Evolutionary conservation across 345 rosid species (phyloP).

Genomic region (Pugionium dolabratum): DNA sequence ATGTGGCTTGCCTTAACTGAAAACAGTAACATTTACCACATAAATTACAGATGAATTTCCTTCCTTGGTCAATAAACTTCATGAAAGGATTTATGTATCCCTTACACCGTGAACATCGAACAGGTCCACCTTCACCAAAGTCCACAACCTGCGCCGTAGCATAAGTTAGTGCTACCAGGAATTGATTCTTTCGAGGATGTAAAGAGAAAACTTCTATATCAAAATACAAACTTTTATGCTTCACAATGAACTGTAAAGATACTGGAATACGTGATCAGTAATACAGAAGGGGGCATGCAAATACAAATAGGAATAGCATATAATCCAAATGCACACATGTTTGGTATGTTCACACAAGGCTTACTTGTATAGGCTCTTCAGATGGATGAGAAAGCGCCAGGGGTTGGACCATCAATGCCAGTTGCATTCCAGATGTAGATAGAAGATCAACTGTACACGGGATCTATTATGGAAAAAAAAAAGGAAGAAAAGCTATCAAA

Average conservation of each 20-base stretch:
- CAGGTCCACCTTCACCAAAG: slow-evolving; percentile 91
- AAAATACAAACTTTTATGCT: slow-evolving; percentile 14
- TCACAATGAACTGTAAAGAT: slow-evolving; percentile 16
- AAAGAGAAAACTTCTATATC: slow-evolving; percentile 9
- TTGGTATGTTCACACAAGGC: slow-evolving; percentile 25
- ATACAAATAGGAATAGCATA: slow-evolving; percentile 10
- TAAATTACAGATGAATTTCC: slow-evolving; percentile 80
- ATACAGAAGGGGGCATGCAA: neutral
- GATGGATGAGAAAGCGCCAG: slow-evolving; percentile 94
- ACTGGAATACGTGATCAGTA: slow-evolving; percentile 13
- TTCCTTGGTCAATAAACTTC: slow-evolving; percentile 92
- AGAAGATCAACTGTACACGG: slow-evolving; percentile 95
- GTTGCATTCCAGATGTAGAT: slow-evolving; percentile 92
- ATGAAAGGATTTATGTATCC: slow-evolving; percentile 92
- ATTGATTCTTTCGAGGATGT: slow-evolving; percentile 14
- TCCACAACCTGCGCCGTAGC: slow-evolving; percentile 66
- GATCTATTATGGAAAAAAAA: slow-evolving; percentile 51
- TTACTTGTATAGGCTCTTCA: slow-evolving; percentile 95
- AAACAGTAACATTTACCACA: slow-evolving; percentile 54
- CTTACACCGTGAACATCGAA: slow-evolving; percentile 93
- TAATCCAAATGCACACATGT: neutral
- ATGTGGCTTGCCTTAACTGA: slow-evolving; percentile 22
- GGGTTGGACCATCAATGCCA: slow-evolving; percentile 91
- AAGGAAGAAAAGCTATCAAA: slow-evolving; percentile 11
- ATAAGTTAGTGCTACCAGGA: slow-evolving; percentile 24